Base-by-base conservation (phyloP, 352 stramenopile species). In the Phytophthora parvispora region DNA sequence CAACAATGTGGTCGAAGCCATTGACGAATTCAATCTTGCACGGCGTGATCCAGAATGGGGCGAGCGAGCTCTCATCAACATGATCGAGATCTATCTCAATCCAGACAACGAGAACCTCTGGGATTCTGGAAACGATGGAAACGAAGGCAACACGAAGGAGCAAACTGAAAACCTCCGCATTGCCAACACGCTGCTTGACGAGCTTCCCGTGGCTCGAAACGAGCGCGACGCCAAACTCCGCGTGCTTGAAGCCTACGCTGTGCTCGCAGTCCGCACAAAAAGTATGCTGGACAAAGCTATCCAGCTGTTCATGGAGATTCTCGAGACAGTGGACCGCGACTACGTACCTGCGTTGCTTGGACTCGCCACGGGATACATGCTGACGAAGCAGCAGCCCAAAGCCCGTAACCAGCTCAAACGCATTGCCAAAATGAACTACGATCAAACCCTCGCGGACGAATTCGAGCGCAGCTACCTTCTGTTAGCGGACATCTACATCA, bases 81-180 rank as follows among this genome's bases (percentile, higher is more conserved):
- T 99, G 89, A 93, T 97, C 52, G 87, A 98, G 74, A 95, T 98
- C 48, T 99, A 98, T 66, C 62, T 99, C 25, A 98, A 97, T 59
- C 95, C 95, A 7, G 94, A 98, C 70, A 95, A 96, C 24, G 93
- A 97, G 42, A 97, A 97, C 57, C 50, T 98, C 13, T 98, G 94
- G 94, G 91, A 98, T n/a, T 40, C 60, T 43, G 70, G 60, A 12
- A 62, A 52, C n/a, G 78, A 79, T 50, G 42, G 42, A 9, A 75
- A 54, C 53, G 70, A 78, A 60, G 66, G 64, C 50, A 88, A 92
- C 60, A 83, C 67, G 9, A 97, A 93, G 52, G 88, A 95, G 51
- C 82, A 92, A 54, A 86, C 79, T 4, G 93, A 98, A 60, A 95
- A 95, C 67, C 87, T 98, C 29, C 80, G 88, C 29, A 92, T 97